phyloP scores from a whole-genome alignment of 345 rosid genomes.

The Ailanthus altissimus region DNA sequence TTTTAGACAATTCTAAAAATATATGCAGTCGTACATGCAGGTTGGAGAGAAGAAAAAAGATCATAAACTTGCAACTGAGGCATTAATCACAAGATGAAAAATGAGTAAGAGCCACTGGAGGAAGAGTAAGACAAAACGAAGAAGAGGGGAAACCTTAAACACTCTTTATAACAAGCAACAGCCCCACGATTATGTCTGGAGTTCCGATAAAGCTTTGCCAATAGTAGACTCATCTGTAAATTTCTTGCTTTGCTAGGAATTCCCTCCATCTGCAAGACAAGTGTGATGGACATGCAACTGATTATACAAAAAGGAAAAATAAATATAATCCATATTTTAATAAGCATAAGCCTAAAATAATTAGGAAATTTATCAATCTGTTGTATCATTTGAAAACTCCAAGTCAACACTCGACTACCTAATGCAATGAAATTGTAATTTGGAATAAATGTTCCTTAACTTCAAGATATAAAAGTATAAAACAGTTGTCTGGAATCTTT shows the following conservation, averaged over 20 bases:
- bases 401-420: neutral
- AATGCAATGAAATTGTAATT: neutral
- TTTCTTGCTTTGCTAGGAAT: slow-evolving; percentile 88
- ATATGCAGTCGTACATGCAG: neutral
- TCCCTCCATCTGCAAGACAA: slow-evolving; percentile 75
- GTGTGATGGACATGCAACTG: neutral
- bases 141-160: slow-evolving; percentile 64
- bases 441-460: neutral
- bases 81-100: neutral
- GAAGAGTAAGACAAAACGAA: neutral
- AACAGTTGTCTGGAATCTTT: neutral
- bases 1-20: slow-evolving; percentile 5
- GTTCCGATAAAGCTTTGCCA: slow-evolving; percentile 93
- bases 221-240: slow-evolving; percentile 85
- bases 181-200: slow-evolving; percentile 86
- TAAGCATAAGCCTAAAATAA: neutral
- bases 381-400: neutral
- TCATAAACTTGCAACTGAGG: neutral
- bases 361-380: neutral
- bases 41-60: neutral
- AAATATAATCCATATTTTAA: neutral
- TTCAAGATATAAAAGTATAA: neutral
- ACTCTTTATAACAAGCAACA: slow-evolving; percentile 84
- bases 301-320: neutral
- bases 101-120: neutral